These are phyloP conservation scores for Kalanchoe fedtschenkoi DNA, from an alignment of 164 flowering plant species.

Conservation along the genomic window DNA sequence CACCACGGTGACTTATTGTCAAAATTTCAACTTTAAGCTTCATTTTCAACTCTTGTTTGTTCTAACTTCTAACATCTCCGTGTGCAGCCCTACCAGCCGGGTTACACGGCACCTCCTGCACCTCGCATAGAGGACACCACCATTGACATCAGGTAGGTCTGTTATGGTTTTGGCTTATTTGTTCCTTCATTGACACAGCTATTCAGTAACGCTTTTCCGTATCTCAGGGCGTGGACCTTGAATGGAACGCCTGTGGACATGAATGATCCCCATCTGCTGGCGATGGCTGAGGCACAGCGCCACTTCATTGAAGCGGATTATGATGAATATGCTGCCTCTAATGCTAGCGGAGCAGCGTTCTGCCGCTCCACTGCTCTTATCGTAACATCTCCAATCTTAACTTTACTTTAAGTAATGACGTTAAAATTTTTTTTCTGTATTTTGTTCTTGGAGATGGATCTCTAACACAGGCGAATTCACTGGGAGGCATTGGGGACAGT, in stretches of 20 bases:
- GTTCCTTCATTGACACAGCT: not conserved
- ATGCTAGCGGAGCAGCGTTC: slow-evolving; percentile 86
- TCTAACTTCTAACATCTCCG: too few relatives aligned
- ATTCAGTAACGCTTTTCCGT: not conserved
- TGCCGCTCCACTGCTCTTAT: slow-evolving; percentile 87
- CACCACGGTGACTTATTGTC: not conserved
- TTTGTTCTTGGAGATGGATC: too few relatives aligned
- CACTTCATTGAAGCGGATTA: slow-evolving; percentile 71
- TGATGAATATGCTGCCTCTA: slow-evolving; percentile 77
- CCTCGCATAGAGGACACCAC: slow-evolving; percentile 53
- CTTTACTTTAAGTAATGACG: not conserved
- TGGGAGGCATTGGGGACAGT: not conserved
- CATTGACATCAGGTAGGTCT: slow-evolving; percentile 70
- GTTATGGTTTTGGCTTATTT: not conserved
- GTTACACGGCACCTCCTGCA: slow-evolving; percentile 71
- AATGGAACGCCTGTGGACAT: slow-evolving; percentile 71
- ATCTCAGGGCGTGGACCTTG: slow-evolving; percentile 79
- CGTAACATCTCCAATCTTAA: slow-evolving; percentile 30
- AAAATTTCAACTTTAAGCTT: not conserved
- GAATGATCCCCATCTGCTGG: slow-evolving; percentile 80
- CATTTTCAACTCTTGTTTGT: not conserved
- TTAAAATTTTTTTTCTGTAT: not conserved
- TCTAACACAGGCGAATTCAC: too few relatives aligned
- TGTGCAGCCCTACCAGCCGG: slow-evolving; percentile 78
- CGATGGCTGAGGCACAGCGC: slow-evolving; percentile 91